Conservation (phyloP, 2,329 filamentous ascomycete genomes). For the Penicillium griseofulvum region DNA sequence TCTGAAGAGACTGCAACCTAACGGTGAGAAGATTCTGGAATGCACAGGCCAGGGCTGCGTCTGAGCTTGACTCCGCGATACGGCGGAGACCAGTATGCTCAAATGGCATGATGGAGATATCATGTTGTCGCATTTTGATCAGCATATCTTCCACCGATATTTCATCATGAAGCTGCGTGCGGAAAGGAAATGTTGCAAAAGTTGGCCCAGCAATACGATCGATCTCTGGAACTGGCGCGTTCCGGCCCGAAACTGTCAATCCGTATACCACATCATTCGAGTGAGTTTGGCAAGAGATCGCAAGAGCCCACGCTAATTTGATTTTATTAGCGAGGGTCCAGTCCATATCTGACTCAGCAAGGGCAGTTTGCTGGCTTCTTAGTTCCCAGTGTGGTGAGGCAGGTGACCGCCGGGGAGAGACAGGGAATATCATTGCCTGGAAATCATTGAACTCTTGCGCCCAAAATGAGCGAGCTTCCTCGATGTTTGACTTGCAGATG, state of each 20-base stretch:
- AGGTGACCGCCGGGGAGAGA: neutral
- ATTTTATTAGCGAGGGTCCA: conserved; percentile 2
- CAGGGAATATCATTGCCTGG: neutral
- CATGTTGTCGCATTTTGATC: neutral
- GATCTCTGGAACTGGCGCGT: conserved; percentile 36
- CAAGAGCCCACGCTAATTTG: conserved; percentile 36
- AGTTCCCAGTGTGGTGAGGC: neutral
- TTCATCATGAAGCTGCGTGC: conserved; percentile 23
- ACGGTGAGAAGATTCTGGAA: conserved; percentile 5
- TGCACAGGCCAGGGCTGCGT: conserved; percentile 3
- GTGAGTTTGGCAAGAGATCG: conserved; percentile 34
- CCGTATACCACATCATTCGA: conserved; percentile 42
- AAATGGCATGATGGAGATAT: neutral
- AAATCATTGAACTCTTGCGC: neutral
- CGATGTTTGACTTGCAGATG: neutral
- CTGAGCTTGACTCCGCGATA: neutral
- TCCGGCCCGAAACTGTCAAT: conserved; percentile 41
- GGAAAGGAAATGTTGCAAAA: conserved; percentile 40
- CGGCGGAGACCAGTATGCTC: neutral
- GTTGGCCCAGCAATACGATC: conserved; percentile 42
- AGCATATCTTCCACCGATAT: neutral
- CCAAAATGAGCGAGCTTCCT: neutral
- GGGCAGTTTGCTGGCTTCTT: neutral
- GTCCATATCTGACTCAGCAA: neutral
- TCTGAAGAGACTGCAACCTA: neutral